These are phyloP conservation scores for Purpureocillium lavendulum DNA, from an alignment of 2,329 filamentous ascomycete species.

Conservation along the genomic window DNA sequence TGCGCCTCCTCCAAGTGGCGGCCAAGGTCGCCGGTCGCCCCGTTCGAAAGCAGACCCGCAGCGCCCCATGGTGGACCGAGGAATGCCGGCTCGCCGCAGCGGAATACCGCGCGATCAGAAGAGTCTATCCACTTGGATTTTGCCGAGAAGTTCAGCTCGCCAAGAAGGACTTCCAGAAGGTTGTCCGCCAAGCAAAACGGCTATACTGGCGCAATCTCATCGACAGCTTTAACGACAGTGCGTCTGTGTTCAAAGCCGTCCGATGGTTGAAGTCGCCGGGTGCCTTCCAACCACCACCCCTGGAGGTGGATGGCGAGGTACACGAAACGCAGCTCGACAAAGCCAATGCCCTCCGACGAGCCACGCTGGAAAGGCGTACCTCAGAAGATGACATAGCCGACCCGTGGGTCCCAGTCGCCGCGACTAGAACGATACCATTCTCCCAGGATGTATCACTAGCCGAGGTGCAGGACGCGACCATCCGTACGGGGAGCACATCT, in stretches of 20 bases:
- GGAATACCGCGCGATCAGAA: constrained; percentile 7
- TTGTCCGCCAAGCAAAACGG: constrained; percentile 6
- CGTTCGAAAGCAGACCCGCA: constrained; percentile 4
- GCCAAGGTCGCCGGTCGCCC: constrained; percentile 4
- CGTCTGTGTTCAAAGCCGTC: too few species aligned
- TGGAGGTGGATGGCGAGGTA: constrained; percentile 7
- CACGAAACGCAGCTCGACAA: constrained; percentile 10
- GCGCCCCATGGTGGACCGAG: constrained; percentile 9
- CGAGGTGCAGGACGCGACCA: constrained; percentile 8
- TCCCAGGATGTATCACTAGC: constrained; percentile 7
- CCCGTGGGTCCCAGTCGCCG: constrained; percentile 5
- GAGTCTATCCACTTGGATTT: constrained; percentile 7
- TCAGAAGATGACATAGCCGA: constrained; percentile 8
- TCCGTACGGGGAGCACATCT: constrained; percentile 11
- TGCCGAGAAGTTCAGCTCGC: constrained; percentile 7
- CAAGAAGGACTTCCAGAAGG: constrained; percentile 5
- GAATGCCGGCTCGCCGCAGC: constrained; percentile 7
- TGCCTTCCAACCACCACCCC: constrained; percentile 9
- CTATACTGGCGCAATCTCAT: constrained; percentile 9
- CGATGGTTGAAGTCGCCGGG: constrained; percentile 6
- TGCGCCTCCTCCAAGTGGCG: constrained; percentile 5
- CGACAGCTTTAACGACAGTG: constrained; percentile 6
- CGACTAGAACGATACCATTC: constrained; percentile 7
- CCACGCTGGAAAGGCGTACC: constrained; percentile 8
- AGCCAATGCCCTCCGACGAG: constrained; percentile 8